Percentiles rank a stretch among this genome's conserved stretches.
These are phyloP conservation scores for Komagataella ulmi DNA, from an alignment of 805 yeast species.

Conservation along the genomic window DNA sequence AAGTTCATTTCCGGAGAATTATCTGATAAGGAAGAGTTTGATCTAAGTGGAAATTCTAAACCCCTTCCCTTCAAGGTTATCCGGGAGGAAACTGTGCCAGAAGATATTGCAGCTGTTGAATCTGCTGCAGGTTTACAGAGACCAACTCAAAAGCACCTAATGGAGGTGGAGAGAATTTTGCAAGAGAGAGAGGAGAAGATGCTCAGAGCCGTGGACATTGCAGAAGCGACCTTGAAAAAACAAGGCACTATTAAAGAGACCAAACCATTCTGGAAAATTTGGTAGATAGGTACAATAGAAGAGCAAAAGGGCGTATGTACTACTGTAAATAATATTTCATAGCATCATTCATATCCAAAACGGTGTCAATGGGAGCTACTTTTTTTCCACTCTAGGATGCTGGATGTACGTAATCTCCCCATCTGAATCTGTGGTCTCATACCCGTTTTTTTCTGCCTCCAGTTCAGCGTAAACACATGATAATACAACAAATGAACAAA, in stretches of 20 bases:
- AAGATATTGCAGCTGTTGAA: constrained; percentile 13
- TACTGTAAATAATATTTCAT: background rate
- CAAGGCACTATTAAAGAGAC: background rate
- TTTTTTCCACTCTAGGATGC: background rate
- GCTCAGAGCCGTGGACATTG: constrained; percentile 30
- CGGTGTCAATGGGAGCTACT: background rate
- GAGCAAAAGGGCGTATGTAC: background rate
- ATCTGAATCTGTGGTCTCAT: background rate
- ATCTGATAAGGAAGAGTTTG: constrained; percentile 47
- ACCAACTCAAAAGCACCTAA: constrained; percentile 58
- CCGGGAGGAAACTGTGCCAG: background rate
- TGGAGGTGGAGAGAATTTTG: constrained; percentile 58
- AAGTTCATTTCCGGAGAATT: constrained; percentile 40
- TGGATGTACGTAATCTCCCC: background rate
- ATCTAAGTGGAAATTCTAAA: constrained; percentile 24
- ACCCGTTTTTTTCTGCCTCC: background rate
- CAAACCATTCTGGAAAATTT: constrained; percentile 15
- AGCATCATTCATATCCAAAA: background rate
- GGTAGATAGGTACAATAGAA: constrained; percentile 6
- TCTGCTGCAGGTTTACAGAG: constrained; percentile 39
- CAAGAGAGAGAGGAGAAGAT: constrained; percentile 55
- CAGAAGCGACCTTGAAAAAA: constrained; percentile 16
- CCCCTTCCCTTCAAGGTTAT: background rate
- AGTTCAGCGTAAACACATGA: background rate
- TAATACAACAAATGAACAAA: background rate